These are phyloP conservation scores for Rhodofomes roseus DNA, from an alignment of 1,284 basidiomycete genomes.

Conservation along the genomic window DNA sequence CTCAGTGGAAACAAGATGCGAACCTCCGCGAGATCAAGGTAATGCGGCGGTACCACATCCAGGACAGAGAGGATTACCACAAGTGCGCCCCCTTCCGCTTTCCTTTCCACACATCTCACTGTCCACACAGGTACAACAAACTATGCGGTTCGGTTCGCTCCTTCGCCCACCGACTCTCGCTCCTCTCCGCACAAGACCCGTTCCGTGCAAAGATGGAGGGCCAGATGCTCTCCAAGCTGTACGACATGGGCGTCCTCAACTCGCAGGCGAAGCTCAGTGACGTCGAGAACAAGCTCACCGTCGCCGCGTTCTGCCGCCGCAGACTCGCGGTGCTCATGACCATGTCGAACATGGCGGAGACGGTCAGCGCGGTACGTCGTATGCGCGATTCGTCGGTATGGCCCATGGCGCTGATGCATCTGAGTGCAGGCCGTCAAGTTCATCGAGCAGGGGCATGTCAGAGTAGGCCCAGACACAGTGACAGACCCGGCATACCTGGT, in stretches of 20 bases:
- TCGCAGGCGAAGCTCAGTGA: slow-evolving; percentile 83
- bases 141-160: slow-evolving; percentile 87
- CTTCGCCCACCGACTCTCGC: slow-evolving; percentile 83
- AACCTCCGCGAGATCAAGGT: slow-evolving; percentile 91
- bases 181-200: slow-evolving; percentile 88
- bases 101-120: slow-evolving; percentile 4
- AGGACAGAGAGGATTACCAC: slow-evolving; percentile 94
- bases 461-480: slow-evolving; percentile 94
- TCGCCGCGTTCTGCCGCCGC: slow-evolving; percentile 90
- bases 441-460: slow-evolving; percentile 97
- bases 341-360: slow-evolving; percentile 92
- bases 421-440: slow-evolving; percentile 85
- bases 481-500: slow-evolving; percentile 97
- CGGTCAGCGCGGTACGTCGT: slow-evolving; percentile 83
- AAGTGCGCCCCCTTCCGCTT: slow-evolving; percentile 47
- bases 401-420: background rate
- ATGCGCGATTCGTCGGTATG: slow-evolving; percentile 1
- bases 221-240: slow-evolving; percentile 90
- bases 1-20: slow-evolving; percentile 95
- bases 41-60: slow-evolving; percentile 94
- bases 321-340: slow-evolving; percentile 93
- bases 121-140: slow-evolving; percentile 82
- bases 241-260: slow-evolving; percentile 94
- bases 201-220: slow-evolving; percentile 85
- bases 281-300: slow-evolving; percentile 92